Conservation (phyloP, 2,329 filamentous ascomycete species). For the Cryoendolithus antarcticus region DNA sequence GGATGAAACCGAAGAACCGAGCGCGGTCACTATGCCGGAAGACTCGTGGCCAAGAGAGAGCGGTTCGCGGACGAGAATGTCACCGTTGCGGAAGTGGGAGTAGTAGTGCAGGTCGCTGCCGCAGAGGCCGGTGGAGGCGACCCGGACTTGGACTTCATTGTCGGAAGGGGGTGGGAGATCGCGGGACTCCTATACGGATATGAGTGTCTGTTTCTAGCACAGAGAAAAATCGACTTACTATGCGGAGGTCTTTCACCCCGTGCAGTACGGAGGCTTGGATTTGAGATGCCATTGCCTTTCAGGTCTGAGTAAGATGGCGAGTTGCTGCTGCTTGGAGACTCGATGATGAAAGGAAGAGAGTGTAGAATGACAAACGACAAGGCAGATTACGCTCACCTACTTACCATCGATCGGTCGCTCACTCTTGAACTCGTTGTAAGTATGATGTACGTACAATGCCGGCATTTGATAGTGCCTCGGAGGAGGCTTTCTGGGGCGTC, state of each 20-base stretch:
- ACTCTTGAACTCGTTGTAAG: no score
- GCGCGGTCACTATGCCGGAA: constrained; percentile 61
- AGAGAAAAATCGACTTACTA: constrained; percentile 31
- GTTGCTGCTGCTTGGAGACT: no score
- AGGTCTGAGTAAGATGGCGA: no score
- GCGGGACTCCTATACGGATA: constrained; percentile 38
- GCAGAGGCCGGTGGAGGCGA: constrained; percentile 57
- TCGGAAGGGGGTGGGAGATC: constrained; percentile 33
- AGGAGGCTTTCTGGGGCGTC: no score
- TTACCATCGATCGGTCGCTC: no score
- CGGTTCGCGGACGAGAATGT: constrained; percentile 70
- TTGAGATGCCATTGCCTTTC: constrained; percentile 13
- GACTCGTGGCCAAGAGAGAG: constrained; percentile 73
- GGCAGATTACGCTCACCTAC: no score
- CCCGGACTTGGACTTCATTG: constrained; percentile 50
- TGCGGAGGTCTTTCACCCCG: constrained; percentile 46
- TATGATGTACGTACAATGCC: no score
- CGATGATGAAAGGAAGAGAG: no score
- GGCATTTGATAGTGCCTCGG: no score
- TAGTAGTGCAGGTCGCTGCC: constrained; percentile 75
- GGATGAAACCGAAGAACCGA: constrained; percentile 41
- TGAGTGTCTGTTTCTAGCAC: neutral
- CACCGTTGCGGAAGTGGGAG: constrained; percentile 72
- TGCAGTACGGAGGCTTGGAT: constrained; percentile 45
- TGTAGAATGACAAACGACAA: no score